Evolutionary conservation across 768 basidiomycete species (phyloP).

Genomic region (Cantharellus anzutake): DNA sequence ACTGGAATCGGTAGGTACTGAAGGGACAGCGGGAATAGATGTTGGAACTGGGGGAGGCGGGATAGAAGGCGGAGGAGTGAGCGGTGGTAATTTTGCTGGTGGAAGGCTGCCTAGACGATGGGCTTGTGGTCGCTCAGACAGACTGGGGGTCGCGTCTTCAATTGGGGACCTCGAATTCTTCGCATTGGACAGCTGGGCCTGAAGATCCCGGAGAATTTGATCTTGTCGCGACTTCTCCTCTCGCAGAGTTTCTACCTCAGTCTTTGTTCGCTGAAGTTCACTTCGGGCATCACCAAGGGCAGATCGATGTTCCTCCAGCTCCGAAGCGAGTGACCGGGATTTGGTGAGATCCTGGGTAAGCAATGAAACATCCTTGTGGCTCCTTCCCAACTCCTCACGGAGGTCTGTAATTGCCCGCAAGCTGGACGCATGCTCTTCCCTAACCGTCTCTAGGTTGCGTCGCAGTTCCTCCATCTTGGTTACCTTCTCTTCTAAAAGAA

Average conservation of each 20-base stretch:
- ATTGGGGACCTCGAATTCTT: neutral
- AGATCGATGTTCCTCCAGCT: conserved; percentile 62
- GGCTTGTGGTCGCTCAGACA: neutral
- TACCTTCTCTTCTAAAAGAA: conserved; percentile 32
- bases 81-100: conserved; percentile 63
- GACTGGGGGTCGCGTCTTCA: neutral
- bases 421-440: conserved; percentile 27
- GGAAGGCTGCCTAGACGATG: conserved; percentile 25
- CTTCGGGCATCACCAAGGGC: conserved; percentile 61
- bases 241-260: conserved; percentile 63
- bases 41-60: conserved; percentile 70
- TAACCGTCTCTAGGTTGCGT: conserved; percentile 25
- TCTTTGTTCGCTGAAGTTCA: conserved; percentile 56
- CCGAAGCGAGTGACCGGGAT: conserved; percentile 49
- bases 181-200: conserved; percentile 30
- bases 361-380: conserved; percentile 37
- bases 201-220: conserved; percentile 51
- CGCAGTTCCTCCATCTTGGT: conserved; percentile 29
- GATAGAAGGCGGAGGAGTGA: conserved; percentile 70
- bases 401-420: conserved; percentile 26
- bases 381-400: conserved; percentile 38
- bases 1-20: conserved; percentile 20
- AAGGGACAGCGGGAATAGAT: conserved; percentile 18
- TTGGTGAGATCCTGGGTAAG: conserved; percentile 56
- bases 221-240: conserved; percentile 55